A percentile compares a stretch with the other conserved stretches of the same genome.
phyloP scores from a whole-genome alignment of 1,284 basidiomycete genomes.

The Trichosporon ovoides region DNA sequence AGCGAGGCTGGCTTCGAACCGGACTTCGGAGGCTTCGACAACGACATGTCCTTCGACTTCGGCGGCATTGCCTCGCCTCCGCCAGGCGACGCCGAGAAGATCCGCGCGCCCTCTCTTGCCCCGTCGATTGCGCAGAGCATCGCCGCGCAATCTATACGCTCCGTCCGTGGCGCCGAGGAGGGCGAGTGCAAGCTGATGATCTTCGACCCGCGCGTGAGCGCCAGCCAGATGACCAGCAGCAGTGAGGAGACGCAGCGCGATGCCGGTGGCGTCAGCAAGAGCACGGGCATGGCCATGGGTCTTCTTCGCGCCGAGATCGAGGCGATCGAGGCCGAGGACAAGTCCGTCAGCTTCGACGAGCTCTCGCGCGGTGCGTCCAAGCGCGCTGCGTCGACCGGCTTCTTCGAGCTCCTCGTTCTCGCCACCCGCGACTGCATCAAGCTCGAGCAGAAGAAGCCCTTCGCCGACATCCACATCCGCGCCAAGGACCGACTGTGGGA shows the following conservation, averaged over 20 bases:
- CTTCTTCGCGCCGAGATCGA: slow-evolving; percentile 73
- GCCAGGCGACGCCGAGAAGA: background rate
- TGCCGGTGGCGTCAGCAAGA: slow-evolving; percentile 68
- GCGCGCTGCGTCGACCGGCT: slow-evolving; percentile 88
- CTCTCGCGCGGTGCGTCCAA: slow-evolving; percentile 60
- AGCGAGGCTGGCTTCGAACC: slow-evolving; percentile 21
- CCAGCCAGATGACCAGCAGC: background rate
- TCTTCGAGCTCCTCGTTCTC: slow-evolving; percentile 93
- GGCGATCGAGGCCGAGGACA: slow-evolving; percentile 51
- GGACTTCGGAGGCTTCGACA: slow-evolving; percentile 16
- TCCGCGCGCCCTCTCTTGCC: slow-evolving; percentile 4
- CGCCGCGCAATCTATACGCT: background rate
- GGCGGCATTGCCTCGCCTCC: slow-evolving; percentile 2
- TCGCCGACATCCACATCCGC: slow-evolving; percentile 77
- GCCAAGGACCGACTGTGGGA: slow-evolving; percentile 70
- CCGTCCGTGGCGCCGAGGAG: slow-evolving; percentile 8
- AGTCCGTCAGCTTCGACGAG: slow-evolving; percentile 64
- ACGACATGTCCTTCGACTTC: slow-evolving; percentile 20
- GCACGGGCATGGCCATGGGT: slow-evolving; percentile 82
- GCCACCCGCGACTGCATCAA: slow-evolving; percentile 85
- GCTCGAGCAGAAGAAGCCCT: slow-evolving; percentile 65
- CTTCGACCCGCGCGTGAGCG: slow-evolving; percentile 61
- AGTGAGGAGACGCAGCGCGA: slow-evolving; percentile 4
- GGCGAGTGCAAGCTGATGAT: slow-evolving; percentile 67
- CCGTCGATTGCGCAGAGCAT: slow-evolving; percentile 30